Conservation (phyloP, 176 grass and related monocot species). For the Phragmites australis region DNA sequence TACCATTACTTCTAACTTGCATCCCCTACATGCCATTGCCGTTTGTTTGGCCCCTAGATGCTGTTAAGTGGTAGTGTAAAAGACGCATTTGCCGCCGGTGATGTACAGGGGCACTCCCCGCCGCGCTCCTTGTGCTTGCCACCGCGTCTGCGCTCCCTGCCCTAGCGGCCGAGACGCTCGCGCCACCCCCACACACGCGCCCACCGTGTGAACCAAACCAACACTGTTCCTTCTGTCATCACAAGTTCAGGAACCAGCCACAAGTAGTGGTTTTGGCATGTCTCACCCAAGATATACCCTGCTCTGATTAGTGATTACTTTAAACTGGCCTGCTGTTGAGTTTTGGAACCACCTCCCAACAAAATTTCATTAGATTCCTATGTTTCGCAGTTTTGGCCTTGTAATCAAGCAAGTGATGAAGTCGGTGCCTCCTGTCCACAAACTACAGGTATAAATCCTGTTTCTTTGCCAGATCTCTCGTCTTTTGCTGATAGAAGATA, state of each 20-base stretch:
- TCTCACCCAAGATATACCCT: slow-evolving; percentile 19
- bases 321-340: slow-evolving; percentile 7
- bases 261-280: slow-evolving; percentile 37
- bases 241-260: slow-evolving; percentile 21
- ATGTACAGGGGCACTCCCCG: too few species aligned
- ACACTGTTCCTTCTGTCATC: slow-evolving; percentile 18
- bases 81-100: too few species aligned
- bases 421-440: slow-evolving; percentile 21
- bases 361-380: slow-evolving; percentile 21
- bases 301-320: slow-evolving; percentile 5
- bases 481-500: slow-evolving; percentile 4
- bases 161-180: too few species aligned
- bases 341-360: slow-evolving; percentile 23
- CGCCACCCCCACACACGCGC: too few species aligned
- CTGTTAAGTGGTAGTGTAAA: too few species aligned
- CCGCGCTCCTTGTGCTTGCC: too few species aligned
- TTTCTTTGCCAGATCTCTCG: slow-evolving; percentile 27
- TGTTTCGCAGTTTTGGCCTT: slow-evolving; percentile 30
- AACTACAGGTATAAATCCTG: slow-evolving; percentile 18
- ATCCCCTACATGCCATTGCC: too few species aligned
- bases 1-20: background rate
- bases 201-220: slow-evolving; percentile 13
- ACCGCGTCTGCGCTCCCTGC: too few species aligned
- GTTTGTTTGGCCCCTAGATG: too few species aligned
- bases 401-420: slow-evolving; percentile 35